phyloP scores from a whole-genome alignment of 2,329 filamentous ascomycete genomes.

The Cyphellophora attinorum region DNA sequence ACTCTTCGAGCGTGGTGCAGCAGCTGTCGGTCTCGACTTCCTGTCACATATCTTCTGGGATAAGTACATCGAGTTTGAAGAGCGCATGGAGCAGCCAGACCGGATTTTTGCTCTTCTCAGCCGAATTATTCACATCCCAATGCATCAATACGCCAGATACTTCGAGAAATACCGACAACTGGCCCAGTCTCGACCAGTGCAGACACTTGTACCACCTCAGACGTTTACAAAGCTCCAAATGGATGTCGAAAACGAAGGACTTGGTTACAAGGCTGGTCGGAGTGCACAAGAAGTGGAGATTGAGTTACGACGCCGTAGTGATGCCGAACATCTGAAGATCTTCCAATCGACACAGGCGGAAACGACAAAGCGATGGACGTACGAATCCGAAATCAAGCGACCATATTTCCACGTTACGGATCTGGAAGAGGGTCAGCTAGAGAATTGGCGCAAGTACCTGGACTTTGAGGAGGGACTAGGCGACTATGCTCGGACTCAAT shows the following conservation, averaged over 20 bases:
- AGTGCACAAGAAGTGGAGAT: constrained; percentile 72
- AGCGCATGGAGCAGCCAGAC: constrained; percentile 73
- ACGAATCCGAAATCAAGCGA: constrained; percentile 87
- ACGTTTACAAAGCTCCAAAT: constrained; percentile 57
- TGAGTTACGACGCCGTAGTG: constrained; percentile 70
- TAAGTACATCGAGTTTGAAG: constrained; percentile 95
- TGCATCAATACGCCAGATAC: constrained; percentile 93
- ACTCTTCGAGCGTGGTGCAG: constrained; percentile 82
- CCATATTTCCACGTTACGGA: constrained; percentile 96
- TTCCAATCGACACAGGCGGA: constrained; percentile 77
- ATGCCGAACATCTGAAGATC: constrained; percentile 68
- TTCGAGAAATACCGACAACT: constrained; percentile 81
- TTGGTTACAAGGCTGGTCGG: constrained; percentile 41
- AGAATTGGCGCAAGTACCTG: constrained; percentile 91
- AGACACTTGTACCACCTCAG: constrained; percentile 62
- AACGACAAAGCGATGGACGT: constrained; percentile 88
- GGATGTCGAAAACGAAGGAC: constrained; percentile 61
- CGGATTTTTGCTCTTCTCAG: constrained; percentile 76
- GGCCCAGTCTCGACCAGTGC: constrained; percentile 60
- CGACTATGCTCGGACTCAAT: constrained; percentile 62
- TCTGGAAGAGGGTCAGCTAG: constrained; percentile 72
- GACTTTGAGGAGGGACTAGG: constrained; percentile 89
- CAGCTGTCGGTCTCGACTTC: constrained; percentile 82
- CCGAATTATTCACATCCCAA: constrained; percentile 78
- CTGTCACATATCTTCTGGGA: constrained; percentile 96